Percentiles rank a stretch among this genome's conserved stretches.
phyloP scores from a whole-genome alignment of 148 eudicot species.

The Camellia sinensis region DNA sequence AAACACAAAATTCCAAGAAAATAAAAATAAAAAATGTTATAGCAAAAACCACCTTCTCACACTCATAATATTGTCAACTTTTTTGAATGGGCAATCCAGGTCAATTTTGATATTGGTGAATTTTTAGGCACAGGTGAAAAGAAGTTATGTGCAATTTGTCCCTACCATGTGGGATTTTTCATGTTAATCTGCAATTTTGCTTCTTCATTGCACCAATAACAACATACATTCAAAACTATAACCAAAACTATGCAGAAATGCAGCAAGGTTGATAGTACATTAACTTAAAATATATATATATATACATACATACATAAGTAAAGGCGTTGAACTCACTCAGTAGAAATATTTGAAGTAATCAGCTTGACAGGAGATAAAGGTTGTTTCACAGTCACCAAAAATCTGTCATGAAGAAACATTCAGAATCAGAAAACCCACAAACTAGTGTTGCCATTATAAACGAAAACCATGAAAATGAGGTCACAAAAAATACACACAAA shows the following conservation, averaged over 20 bases:
- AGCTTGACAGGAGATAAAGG: constrained; percentile 73
- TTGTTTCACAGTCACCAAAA: constrained; percentile 65
- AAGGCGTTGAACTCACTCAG: constrained; percentile 56
- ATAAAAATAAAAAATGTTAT: too few relatives aligned
- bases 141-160: too few relatives aligned
- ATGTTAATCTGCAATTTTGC: constrained; percentile 6
- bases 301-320: not conserved
- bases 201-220: constrained; percentile 3
- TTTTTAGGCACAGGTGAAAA: too few relatives aligned
- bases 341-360: constrained; percentile 42
- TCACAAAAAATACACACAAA: not conserved
- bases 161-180: too few relatives aligned
- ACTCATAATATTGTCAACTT: too few relatives aligned
- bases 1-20: too few relatives aligned
- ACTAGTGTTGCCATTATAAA: not conserved
- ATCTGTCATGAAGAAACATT: constrained; percentile 42
- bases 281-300: not conserved
- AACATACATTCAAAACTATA: not conserved
- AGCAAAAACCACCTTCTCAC: too few relatives aligned
- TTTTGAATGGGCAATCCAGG: too few relatives aligned
- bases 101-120: too few relatives aligned
- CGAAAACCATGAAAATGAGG: not conserved
- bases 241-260: not conserved
- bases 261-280: constrained; percentile 4
- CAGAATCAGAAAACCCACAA: constrained; percentile 8